Percentiles rank a stretch among this genome's conserved stretches.
Evolutionary conservation across 2,329 filamentous ascomycete genomes (phyloP).

Genomic region (Zymoseptoria crescenta): DNA sequence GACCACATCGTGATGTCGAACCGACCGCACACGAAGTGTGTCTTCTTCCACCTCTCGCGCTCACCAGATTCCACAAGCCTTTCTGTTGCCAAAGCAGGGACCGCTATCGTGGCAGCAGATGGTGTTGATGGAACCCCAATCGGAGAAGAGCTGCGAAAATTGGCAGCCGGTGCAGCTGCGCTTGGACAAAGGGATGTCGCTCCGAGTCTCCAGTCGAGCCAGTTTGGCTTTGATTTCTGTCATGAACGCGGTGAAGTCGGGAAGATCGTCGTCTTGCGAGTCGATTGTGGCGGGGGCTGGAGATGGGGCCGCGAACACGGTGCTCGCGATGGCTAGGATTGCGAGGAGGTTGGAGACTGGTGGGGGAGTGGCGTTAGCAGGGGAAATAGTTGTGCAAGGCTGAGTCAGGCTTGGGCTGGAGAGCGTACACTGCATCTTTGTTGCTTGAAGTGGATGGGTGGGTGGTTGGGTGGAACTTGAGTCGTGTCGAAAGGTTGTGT

Average conservation of each 20-base stretch:
- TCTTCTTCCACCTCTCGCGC: neutral
- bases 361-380: neutral
- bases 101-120: neutral
- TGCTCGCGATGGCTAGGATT: neutral
- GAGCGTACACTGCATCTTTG: neutral
- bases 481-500: neutral
- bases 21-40: neutral
- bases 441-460: neutral
- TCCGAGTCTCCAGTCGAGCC: neutral
- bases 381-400: neutral
- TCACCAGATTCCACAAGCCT: neutral
- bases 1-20: neutral
- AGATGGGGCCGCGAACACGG: neutral
- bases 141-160: neutral
- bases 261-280: too few relatives aligned
- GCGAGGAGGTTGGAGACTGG: neutral
- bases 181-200: neutral
- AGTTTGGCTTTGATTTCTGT: neutral
- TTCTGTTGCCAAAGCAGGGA: neutral
- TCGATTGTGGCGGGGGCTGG: neutral
- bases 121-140: neutral
- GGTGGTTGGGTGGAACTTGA: neutral
- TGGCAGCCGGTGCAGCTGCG: neutral
- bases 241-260: neutral
- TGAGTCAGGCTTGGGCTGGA: neutral